phyloP scores from a whole-genome alignment of 108 stramenopile genomes.

The Skeletonema marinoi region DNA sequence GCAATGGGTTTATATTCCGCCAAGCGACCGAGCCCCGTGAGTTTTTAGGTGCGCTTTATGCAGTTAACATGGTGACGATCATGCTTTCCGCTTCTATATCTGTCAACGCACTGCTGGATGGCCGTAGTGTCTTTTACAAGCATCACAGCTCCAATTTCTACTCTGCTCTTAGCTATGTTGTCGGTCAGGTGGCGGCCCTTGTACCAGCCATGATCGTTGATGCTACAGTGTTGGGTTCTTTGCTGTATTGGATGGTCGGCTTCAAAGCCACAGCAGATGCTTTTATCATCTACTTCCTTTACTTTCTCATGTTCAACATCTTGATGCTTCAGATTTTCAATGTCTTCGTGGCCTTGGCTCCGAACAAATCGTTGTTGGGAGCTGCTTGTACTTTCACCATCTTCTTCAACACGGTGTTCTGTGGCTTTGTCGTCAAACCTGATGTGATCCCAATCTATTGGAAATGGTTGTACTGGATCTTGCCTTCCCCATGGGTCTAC shows the following conservation, averaged over 20 bases:
- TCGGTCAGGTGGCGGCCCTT: conserved; percentile 32
- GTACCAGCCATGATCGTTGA: conserved; percentile 37
- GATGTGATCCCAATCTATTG: conserved; percentile 39
- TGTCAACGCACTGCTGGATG: conserved; percentile 48
- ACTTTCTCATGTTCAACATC: conserved; percentile 39
- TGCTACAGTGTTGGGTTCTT: conserved; percentile 23
- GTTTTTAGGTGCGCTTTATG: conserved; percentile 43
- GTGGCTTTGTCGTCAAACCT: conserved; percentile 40
- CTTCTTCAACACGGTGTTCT: conserved; percentile 40
- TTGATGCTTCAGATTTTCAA: conserved; percentile 28
- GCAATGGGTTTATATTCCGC: conserved; percentile 70
- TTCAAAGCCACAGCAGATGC: conserved; percentile 16
- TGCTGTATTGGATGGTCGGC: conserved; percentile 48
- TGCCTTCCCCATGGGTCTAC: conserved; percentile 43
- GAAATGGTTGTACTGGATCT: conserved; percentile 42
- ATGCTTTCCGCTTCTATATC: conserved; percentile 44
- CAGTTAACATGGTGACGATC: conserved; percentile 46
- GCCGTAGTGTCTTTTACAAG: conserved; percentile 71
- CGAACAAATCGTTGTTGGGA: conserved; percentile 26
- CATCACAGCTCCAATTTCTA: conserved; percentile 62
- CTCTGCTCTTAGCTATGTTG: conserved; percentile 43
- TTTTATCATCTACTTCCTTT: conserved; percentile 25
- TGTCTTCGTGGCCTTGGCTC: conserved; percentile 24
- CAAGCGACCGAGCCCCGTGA: conserved; percentile 39
- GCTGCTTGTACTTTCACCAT: conserved; percentile 27